A percentile compares a stretch with the other conserved stretches of the same genome.
These are phyloP conservation scores for Candida boleticola DNA, from an alignment of 805 yeast genomes.

Conservation along the genomic window DNA sequence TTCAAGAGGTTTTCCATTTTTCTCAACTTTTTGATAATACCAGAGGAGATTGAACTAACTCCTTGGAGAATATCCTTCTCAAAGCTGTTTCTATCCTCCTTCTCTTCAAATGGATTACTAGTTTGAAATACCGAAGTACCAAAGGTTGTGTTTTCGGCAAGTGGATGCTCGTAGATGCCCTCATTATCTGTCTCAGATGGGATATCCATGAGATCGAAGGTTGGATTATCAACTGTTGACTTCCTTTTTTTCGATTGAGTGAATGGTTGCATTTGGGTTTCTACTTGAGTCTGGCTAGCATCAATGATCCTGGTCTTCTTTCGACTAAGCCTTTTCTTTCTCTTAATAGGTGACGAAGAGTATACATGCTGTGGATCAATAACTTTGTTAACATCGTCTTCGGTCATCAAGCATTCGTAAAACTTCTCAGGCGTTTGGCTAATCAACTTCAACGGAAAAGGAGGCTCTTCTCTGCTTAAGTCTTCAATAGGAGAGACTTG, in stretches of 20 bases:
- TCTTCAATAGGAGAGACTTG: too few relatives aligned
- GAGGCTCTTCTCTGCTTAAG: not conserved
- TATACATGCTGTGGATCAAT: not conserved
- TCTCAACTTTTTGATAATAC: conserved; percentile 11
- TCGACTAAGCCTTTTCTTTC: not conserved
- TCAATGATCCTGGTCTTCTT: not conserved
- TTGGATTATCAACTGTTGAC: not conserved
- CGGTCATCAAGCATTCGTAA: not conserved
- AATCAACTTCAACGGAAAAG: not conserved
- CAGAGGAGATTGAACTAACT: conserved; percentile 8
- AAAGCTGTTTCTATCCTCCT: not conserved
- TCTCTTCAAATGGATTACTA: not conserved
- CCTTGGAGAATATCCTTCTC: conserved; percentile 11
- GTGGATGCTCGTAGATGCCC: not conserved
- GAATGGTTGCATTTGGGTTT: not conserved
- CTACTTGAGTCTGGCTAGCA: not conserved
- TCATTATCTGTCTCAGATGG: not conserved
- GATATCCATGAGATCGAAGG: not conserved
- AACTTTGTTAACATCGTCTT: not conserved
- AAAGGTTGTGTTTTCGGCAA: not conserved
- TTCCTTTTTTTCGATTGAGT: not conserved
- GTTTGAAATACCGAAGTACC: not conserved
- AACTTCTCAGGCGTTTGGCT: not conserved
- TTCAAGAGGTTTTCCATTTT: conserved; percentile 11
- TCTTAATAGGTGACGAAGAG: not conserved